Base-by-base conservation (phyloP, 2,329 filamentous ascomycete genomes). In the Clonostachys sp. region DNA sequence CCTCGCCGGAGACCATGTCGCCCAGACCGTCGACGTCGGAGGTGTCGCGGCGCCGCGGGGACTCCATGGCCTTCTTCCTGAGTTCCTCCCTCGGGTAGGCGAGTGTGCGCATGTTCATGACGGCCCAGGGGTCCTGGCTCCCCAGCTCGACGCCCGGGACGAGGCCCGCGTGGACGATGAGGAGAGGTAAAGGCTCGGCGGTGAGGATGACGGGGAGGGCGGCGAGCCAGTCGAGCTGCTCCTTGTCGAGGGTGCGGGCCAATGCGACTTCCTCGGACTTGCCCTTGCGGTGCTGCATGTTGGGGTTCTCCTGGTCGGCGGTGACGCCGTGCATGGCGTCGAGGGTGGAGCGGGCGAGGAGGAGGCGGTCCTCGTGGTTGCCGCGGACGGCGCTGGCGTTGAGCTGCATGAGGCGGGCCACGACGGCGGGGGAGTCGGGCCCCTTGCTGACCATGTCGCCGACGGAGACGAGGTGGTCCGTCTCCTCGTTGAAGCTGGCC, bases 101-200 rank as follows among this genome's bases (percentile, higher is more conserved):
- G 46, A 96, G 79, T 7, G 84, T 88, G 48, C 91, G 83, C 89
- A 99, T 95, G 61, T 90, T 94, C 91, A 96, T 96, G 39, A 88
- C 87, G 45, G 86, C 84, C 64, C 81, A 84, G 0, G 91, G 86
- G 63, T 96, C 77, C 56, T 86, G 92, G 45, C 78, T 72, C 42
- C 84, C 74, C 13, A 95, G 73, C 1, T 78, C 65, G 1, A 95
- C 70, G 6, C 84, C 86, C 0, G 92, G 89, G 0, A 94, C 84
- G 3, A 97, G 75, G 1, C 94, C 94, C 1, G 82, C 92, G 68
- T 97, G 94, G 7, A 91, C 92, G 5, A 95, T 74, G 49, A 84
- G 75, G 35, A 84, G 78, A 1, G 74, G 70, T 35, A 91, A 67
- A 13, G 71, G 61, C n/a, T 89, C 87, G 34, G 91, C 70, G 48